Conservation (phyloP, 768 basidiomycete genomes). For the Peribolospora baueri region DNA sequence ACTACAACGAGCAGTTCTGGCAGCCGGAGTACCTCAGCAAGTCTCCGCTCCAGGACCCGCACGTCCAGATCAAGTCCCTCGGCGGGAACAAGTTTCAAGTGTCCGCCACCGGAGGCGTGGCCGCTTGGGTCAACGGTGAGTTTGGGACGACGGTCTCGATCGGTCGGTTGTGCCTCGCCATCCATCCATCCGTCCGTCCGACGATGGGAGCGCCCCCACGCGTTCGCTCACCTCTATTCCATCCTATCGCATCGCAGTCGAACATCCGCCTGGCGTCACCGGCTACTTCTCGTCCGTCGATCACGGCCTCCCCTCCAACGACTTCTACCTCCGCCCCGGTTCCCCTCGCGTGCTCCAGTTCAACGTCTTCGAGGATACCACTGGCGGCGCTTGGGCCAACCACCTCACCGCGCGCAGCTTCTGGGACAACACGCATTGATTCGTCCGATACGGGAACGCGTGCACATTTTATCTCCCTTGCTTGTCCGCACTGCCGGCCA, state of each 20-base stretch:
- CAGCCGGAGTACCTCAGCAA: constrained; percentile 29
- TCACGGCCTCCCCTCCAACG: constrained; percentile 27
- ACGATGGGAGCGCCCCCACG: too few species aligned
- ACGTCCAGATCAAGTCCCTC: constrained; percentile 21
- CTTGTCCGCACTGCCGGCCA: too few species aligned
- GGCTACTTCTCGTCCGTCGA: constrained; percentile 29
- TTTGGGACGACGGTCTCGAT: too few species aligned
- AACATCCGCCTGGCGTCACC: constrained; percentile 32
- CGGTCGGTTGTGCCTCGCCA: too few species aligned
- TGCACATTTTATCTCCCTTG: too few species aligned
- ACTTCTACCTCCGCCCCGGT: constrained; percentile 34
- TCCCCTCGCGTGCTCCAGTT: too few species aligned
- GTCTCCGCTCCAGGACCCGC: constrained; percentile 29
- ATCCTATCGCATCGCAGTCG: constrained; percentile 25
- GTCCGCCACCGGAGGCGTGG: constrained; percentile 32
- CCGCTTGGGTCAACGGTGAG: constrained; percentile 22
- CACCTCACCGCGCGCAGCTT: too few species aligned
- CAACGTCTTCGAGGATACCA: too few species aligned
- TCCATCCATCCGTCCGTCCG: too few species aligned
- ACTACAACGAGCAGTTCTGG: constrained; percentile 35
- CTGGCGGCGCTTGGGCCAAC: too few species aligned
- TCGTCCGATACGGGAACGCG: constrained; percentile 12
- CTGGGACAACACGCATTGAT: too few species aligned
- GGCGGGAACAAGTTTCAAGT: constrained; percentile 28
- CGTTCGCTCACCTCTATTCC: too few species aligned